These are phyloP conservation scores for Blastocystis sp. DNA, from an alignment of 352 stramenopile genomes.

Conservation along the genomic window DNA sequence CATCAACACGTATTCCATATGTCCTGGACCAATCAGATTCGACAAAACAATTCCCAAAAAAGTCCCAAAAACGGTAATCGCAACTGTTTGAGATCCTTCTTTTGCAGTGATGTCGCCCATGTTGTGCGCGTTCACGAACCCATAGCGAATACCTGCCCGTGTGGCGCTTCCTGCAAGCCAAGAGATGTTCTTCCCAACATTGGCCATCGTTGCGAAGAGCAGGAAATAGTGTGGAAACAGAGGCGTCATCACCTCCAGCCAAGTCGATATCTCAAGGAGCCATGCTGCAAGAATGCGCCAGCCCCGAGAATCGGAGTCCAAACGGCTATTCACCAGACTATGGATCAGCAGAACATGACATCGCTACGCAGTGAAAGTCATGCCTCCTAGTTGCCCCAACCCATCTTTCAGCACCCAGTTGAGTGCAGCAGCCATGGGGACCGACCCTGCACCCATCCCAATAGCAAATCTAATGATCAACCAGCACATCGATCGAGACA, in stretches of 20 bases:
- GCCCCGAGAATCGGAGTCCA: slow-evolving; percentile 60
- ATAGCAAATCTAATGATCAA: background rate
- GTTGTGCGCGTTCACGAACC: slow-evolving; percentile 80
- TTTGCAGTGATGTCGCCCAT: slow-evolving; percentile 91
- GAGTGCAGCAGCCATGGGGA: slow-evolving; percentile 78
- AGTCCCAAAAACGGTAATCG: slow-evolving; percentile 76
- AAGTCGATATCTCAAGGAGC: slow-evolving; percentile 77
- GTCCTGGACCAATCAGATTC: background rate
- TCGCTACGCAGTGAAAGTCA: slow-evolving; percentile 73
- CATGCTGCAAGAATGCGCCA: slow-evolving; percentile 82
- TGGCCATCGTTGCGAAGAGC: slow-evolving; percentile 72
- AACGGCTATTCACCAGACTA: slow-evolving; percentile 48
- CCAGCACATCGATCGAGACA: background rate
- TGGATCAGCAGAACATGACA: background rate
- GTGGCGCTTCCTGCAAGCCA: slow-evolving; percentile 86
- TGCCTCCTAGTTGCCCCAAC: slow-evolving; percentile 84
- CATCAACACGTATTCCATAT: background rate
- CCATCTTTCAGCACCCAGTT: slow-evolving; percentile 94
- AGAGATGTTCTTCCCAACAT: slow-evolving; percentile 86
- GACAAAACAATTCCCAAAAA: slow-evolving; percentile 33
- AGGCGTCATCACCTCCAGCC: slow-evolving; percentile 82
- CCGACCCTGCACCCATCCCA: slow-evolving; percentile 60
- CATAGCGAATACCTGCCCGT: slow-evolving; percentile 84
- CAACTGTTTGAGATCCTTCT: slow-evolving; percentile 82
- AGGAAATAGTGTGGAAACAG: slow-evolving; percentile 76